phyloP scores from a whole-genome alignment of 176 grass and related monocot genomes.

The Aegilops umbellulata region DNA sequence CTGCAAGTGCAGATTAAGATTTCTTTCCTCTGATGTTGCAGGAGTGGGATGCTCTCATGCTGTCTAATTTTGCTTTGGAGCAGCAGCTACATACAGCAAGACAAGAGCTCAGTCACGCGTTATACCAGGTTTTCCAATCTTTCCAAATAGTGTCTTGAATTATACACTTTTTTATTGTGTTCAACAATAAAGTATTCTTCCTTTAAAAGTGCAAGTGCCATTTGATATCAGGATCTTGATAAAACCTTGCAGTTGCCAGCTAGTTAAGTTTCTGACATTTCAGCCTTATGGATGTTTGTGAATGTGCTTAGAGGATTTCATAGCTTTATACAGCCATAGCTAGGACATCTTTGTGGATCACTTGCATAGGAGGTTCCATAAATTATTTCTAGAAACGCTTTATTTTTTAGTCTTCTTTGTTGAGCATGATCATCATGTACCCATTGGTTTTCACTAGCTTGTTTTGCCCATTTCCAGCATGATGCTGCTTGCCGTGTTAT shows the following conservation, averaged over 20 bases:
- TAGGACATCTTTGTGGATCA: neutral
- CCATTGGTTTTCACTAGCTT: neutral
- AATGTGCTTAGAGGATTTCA: neutral
- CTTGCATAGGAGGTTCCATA: neutral
- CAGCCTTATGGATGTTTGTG: neutral
- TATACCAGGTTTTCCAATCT: conserved; percentile 78
- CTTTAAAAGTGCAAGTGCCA: neutral
- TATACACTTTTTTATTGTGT: neutral
- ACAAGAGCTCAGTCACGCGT: conserved; percentile 93
- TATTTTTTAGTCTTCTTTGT: neutral
- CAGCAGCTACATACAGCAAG: conserved; percentile 96
- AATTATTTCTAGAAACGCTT: neutral
- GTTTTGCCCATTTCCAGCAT: conserved; percentile 52
- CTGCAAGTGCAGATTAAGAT: conserved; percentile 11
- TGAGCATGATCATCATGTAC: neutral
- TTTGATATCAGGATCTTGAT: neutral
- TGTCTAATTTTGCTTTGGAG: conserved; percentile 94
- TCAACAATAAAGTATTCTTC: neutral
- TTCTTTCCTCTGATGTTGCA: conserved; percentile 26
- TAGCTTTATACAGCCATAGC: neutral
- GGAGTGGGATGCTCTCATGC: conserved; percentile 99
- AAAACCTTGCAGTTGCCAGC: neutral
- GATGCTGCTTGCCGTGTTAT: conserved; percentile 99
- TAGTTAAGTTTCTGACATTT: neutral
- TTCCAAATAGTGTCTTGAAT: neutral